Evolutionary conservation across 225 moss, liverwort and hornwort genomes (phyloP).

Genomic region (Physcomitrellopsis africana): DNA sequence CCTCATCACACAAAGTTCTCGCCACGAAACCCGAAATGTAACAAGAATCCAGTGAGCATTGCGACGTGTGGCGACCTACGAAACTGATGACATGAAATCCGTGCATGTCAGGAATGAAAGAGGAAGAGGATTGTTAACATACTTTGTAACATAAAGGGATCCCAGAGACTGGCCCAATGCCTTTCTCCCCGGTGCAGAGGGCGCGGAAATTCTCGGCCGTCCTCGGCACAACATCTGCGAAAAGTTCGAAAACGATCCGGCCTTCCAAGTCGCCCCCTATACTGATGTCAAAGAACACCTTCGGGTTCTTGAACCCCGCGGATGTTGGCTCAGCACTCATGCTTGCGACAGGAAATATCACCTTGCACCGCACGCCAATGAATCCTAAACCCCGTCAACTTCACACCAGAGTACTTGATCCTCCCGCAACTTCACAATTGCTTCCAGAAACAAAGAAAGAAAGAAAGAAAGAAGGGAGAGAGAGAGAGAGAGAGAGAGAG

Average conservation of each 20-base stretch:
- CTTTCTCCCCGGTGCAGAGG: conserved; percentile 77
- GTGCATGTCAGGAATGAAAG: conserved; percentile 19
- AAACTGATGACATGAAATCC: conserved; percentile 23
- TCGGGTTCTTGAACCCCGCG: conserved; percentile 45
- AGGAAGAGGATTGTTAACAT: conserved; percentile 21
- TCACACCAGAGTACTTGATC: background rate
- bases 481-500: no score
- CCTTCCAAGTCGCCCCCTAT: conserved; percentile 78
- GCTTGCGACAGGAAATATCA: conserved; percentile 4
- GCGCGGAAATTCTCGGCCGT: conserved; percentile 87
- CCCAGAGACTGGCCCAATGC: conserved; percentile 48
- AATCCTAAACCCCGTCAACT: conserved; percentile 17
- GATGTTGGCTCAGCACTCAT: conserved; percentile 33
- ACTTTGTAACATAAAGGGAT: conserved; percentile 59
- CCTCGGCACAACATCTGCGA: conserved; percentile 76
- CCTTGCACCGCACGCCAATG: background rate
- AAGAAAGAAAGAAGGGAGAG: no score
- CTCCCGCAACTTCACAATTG: background rate
- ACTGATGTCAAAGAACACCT: conserved; percentile 76
- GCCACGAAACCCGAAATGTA: background rate
- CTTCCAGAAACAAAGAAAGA: no score
- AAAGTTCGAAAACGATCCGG: conserved; percentile 78
- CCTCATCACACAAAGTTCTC: conserved; percentile 27
- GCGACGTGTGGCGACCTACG: background rate
- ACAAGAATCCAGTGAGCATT: conserved; percentile 14